A percentile compares a stretch with the other conserved stretches of the same genome.
These are phyloP conservation scores for Solanum hybrid DNA, from an alignment of 305 asterid genomes.

Conservation along the genomic window DNA sequence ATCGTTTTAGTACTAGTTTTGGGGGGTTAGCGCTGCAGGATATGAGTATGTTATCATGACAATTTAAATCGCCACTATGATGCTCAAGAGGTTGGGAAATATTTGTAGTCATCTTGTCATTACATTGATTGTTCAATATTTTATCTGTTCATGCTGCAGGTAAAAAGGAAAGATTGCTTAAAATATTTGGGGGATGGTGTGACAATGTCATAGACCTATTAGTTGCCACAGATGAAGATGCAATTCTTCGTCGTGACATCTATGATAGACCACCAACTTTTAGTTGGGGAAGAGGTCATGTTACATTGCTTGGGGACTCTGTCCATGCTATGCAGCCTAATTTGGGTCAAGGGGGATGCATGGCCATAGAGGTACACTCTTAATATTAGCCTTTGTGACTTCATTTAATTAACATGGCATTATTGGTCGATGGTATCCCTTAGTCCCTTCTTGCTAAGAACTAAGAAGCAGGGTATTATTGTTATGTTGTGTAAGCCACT, in stretches of 20 bases:
- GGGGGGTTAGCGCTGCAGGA: not conserved
- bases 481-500: not conserved
- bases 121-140: not conserved
- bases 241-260: conserved; percentile 85
- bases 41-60: not conserved
- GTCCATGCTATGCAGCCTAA: conserved; percentile 99
- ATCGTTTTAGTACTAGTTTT: not conserved
- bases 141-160: conserved; percentile 28
- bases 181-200: conserved; percentile 85
- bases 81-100: not conserved
- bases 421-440: not conserved
- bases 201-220: conserved; percentile 74
- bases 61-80: not conserved
- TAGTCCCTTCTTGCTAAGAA: not conserved
- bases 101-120: not conserved
- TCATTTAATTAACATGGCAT: not conserved
- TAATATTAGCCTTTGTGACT: not conserved
- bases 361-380: conserved; percentile 85
- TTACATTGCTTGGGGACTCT: conserved; percentile 90
- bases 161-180: conserved; percentile 64
- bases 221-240: conserved; percentile 76
- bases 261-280: conserved; percentile 65
- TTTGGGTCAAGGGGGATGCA: conserved; percentile 99
- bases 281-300: conserved; percentile 90
- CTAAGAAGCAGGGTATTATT: not conserved